Base-by-base conservation (phyloP, 306 rosid genomes). In the Castanea sativa region DNA sequence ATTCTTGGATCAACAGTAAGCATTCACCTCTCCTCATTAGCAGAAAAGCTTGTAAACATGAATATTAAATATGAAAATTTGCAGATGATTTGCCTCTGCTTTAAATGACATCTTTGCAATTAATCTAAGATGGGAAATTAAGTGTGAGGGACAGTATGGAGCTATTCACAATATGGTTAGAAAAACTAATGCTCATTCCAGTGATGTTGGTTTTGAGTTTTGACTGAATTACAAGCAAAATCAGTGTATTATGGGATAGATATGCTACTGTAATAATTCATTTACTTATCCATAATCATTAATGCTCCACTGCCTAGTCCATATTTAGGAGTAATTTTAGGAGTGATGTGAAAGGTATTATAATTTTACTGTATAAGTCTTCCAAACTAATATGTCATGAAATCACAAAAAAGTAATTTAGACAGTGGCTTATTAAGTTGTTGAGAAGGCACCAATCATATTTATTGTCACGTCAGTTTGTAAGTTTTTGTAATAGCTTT, bases 1-100 rank as follows among this genome's bases (percentile, higher is more conserved):
- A 92, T 92, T 87, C 90, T 90, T 59, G 97, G 94, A 86, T 90
- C 97, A 77, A 85, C 29, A 79, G 97, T 92, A 83, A 76, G 89
- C 19, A 55, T 61, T 58, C 65, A 32, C 71, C 27, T 69, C 19
- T 49, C 45, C 58, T 43, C 80, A 52, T 55, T 41, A n/a, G 69
- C 76, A 8, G 2, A 69, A 35, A 52, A 11, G 11, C 64, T 63
- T 78, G 58, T 43, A 14, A 21, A 32, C 23, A 45, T 79, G 32
- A 69, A 52, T 59, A 27, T 23, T 59, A 67, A 73, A 61, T 18
- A 59, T 41, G 45, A 19, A 18, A 27, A 58, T 67, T 18, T 73
- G 74, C 52, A 25, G 64, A 30, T 27, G 56, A 68, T 20, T 41
- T 55, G 13, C 76, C 25, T 8, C 69, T 23, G 75, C 76, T 18